Conservation (phyloP, 2,329 filamentous ascomycete genomes). For the Westerdykella ornata region DNA sequence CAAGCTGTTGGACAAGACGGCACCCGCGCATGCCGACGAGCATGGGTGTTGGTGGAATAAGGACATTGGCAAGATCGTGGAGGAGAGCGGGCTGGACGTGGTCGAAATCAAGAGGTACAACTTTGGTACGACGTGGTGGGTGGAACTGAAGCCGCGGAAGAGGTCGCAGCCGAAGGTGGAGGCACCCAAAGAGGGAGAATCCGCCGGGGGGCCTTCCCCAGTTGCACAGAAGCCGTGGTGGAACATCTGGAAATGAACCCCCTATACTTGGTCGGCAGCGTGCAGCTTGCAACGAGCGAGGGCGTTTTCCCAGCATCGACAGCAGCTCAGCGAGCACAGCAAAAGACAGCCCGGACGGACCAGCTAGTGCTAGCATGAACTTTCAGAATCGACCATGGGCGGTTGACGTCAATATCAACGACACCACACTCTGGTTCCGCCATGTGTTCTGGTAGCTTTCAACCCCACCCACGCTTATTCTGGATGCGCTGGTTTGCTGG, state of each 20-base stretch:
- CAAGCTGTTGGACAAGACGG: slow-evolving; percentile 41
- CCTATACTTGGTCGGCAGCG: no score
- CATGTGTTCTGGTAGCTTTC: no score
- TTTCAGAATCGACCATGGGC: no score
- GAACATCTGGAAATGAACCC: slow-evolving; percentile 28
- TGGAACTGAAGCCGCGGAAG: slow-evolving; percentile 41
- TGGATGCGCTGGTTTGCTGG: no score
- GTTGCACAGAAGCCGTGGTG: slow-evolving; percentile 29
- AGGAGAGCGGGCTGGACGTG: slow-evolving; percentile 44
- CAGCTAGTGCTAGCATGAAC: no score
- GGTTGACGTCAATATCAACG: no score
- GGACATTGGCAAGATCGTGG: slow-evolving; percentile 45
- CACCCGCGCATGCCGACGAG: slow-evolving; percentile 43
- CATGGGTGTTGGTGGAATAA: slow-evolving; percentile 51
- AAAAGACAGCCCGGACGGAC: no score
- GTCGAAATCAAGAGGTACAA: slow-evolving; percentile 42
- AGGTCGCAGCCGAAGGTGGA: slow-evolving; percentile 10
- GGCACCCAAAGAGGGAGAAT: slow-evolving; percentile 1
- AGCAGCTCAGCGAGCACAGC: no score
- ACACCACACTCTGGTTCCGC: no score
- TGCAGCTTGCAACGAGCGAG: no score
- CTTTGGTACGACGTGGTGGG: slow-evolving; percentile 46
- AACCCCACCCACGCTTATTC: no score
- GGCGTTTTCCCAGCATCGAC: no score
- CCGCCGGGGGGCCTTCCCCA: slow-evolving; percentile 9